phyloP scores from a whole-genome alignment of 1,139 yeast genomes.

The Hanseniaspora gamundiae region DNA sequence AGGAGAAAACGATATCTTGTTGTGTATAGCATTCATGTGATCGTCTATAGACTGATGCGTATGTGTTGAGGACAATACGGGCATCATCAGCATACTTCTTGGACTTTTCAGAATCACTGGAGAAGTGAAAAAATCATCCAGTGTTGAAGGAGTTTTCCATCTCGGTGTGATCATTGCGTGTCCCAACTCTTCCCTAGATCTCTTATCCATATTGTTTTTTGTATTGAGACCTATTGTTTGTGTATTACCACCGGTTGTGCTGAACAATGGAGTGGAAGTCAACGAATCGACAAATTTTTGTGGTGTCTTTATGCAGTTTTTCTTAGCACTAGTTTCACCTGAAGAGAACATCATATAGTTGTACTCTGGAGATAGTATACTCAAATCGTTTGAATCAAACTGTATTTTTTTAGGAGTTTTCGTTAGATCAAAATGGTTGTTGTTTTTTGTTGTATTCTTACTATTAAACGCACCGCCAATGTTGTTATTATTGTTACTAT shows the following conservation, averaged over 20 bases:
- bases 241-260: too few relatives aligned
- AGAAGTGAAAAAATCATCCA: slow-evolving; percentile 24
- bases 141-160: slow-evolving; percentile 25
- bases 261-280: too few relatives aligned
- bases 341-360: neutral
- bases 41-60: neutral
- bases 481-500: neutral
- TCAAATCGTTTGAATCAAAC: neutral
- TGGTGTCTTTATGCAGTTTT: too few relatives aligned
- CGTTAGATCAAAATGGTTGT: slow-evolving; percentile 51
- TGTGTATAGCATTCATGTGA: neutral
- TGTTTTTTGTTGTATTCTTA: slow-evolving; percentile 36
- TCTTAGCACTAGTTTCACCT: neutral
- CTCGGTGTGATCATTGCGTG: slow-evolving; percentile 8
- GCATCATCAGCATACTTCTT: neutral
- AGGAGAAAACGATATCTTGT: too few relatives aligned
- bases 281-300: too few relatives aligned
- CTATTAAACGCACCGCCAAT: neutral
- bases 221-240: too few relatives aligned
- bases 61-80: neutral
- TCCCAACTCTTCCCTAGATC: too few relatives aligned
- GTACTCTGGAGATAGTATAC: neutral
- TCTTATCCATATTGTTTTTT: too few relatives aligned
- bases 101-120: slow-evolving; percentile 15
- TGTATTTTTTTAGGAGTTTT: slow-evolving; percentile 15